Evolutionary conservation across 345 rosid genomes (phyloP).

Genomic region (Lumnitzera racemosa): DNA sequence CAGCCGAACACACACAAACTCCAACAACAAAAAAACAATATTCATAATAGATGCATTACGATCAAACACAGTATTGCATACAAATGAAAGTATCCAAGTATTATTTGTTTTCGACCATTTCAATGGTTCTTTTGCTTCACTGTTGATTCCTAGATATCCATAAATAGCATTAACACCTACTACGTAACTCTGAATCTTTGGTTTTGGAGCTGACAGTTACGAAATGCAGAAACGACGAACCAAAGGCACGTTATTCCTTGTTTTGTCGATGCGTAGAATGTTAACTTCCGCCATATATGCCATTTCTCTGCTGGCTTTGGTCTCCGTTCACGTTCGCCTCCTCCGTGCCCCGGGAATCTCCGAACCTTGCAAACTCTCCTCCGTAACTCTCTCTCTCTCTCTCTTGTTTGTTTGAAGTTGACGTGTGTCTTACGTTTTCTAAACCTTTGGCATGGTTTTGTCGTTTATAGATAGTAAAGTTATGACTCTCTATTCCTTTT

Average conservation of each 20-base stretch:
- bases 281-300: slow-evolving; percentile 56
- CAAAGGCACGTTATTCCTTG: slow-evolving; percentile 25
- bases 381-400: background rate
- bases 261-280: slow-evolving; percentile 27
- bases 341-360: slow-evolving; percentile 41
- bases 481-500: too few relatives aligned
- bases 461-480: too few relatives aligned
- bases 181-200: background rate
- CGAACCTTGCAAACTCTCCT: slow-evolving; percentile 32
- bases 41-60: too few relatives aligned
- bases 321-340: slow-evolving; percentile 47
- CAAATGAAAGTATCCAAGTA: too few relatives aligned
- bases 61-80: too few relatives aligned
- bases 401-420: background rate
- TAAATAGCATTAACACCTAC: too few relatives aligned
- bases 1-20: too few relatives aligned
- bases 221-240: slow-evolving; percentile 37
- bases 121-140: background rate
- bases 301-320: slow-evolving; percentile 37
- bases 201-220: background rate
- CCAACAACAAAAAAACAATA: too few relatives aligned
- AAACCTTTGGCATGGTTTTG: background rate
- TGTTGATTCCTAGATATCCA: too few relatives aligned
- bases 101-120: too few relatives aligned
- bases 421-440: background rate